Evolutionary conservation across 257 asterid species (phyloP).

Genomic region (Salvia rosmarinus): DNA sequence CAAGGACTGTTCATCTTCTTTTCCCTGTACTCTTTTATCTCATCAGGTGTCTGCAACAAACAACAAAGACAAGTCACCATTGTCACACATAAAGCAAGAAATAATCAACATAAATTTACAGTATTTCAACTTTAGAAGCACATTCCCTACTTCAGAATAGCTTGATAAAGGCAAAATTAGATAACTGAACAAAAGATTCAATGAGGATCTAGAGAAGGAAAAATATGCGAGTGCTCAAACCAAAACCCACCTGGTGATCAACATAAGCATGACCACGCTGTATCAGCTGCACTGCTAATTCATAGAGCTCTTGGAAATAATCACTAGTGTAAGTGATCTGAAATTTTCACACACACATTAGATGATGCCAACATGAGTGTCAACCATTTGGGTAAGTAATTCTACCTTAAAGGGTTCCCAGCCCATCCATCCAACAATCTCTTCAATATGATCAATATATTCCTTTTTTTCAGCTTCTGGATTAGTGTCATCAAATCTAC

Average conservation of each 20-base stretch:
- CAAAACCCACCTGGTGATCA: constrained; percentile 83
- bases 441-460: constrained; percentile 87
- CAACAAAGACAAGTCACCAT: constrained; percentile 12
- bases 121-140: neutral
- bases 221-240: constrained; percentile 6
- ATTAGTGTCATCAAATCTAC: constrained; percentile 92
- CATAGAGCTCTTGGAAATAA: constrained; percentile 89
- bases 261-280: constrained; percentile 88
- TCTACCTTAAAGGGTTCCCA: constrained; percentile 95
- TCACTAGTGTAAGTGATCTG: constrained; percentile 93
- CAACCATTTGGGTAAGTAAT: constrained; percentile 12
- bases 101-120: neutral
- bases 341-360: constrained; percentile 29
- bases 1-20: constrained; percentile 93
- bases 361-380: constrained; percentile 5
- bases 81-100: constrained; percentile 4
- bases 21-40: constrained; percentile 88
- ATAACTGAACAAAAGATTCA: neutral
- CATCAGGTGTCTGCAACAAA: constrained; percentile 74
- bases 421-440: constrained; percentile 97
- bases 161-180: constrained; percentile 3
- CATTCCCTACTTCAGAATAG: constrained; percentile 1
- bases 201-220: neutral
- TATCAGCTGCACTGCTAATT: constrained; percentile 88
- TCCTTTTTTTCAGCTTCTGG: constrained; percentile 98